phyloP scores from a whole-genome alignment of 164 flowering plant species.

The Dillenia suffruticosa region DNA sequence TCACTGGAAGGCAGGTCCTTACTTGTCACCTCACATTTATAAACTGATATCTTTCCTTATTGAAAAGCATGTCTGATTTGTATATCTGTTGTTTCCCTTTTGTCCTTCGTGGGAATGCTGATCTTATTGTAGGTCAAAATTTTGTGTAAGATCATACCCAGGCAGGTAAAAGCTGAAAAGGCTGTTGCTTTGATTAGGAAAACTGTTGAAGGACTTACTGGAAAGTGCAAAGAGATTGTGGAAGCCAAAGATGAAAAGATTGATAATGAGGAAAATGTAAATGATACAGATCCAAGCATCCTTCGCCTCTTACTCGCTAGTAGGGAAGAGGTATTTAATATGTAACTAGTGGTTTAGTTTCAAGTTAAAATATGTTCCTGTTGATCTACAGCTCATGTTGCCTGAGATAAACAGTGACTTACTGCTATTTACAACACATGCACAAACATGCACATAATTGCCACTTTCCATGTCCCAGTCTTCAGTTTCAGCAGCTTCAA shows the following conservation, averaged over 20 bases:
- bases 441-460: no score
- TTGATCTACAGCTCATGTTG: no score
- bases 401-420: no score
- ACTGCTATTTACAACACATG: no score
- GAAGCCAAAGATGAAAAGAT: constrained; percentile 81
- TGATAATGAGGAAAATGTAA: constrained; percentile 81
- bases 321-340: constrained; percentile 68
- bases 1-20: constrained; percentile 79
- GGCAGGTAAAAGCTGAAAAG: constrained; percentile 88
- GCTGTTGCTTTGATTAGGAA: constrained; percentile 67
- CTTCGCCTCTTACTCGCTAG: constrained; percentile 94
- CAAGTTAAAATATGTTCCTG: no score
- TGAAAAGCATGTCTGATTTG: constrained; percentile 64
- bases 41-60: constrained; percentile 78
- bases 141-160: constrained; percentile 72
- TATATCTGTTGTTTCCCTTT: not conserved
- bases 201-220: constrained; percentile 77
- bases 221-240: constrained; percentile 74
- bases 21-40: not conserved
- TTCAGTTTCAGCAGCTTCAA: no score
- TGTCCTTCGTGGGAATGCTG: not conserved
- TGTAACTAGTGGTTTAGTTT: no score
- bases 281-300: constrained; percentile 89
- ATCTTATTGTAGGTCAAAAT: constrained; percentile 43
- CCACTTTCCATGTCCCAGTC: no score